Evolutionary conservation across 2,329 filamentous ascomycete species (phyloP), one percentile per base, ranked within the genome.

Genomic region (Calonectria pseudoturangicola): DNA sequence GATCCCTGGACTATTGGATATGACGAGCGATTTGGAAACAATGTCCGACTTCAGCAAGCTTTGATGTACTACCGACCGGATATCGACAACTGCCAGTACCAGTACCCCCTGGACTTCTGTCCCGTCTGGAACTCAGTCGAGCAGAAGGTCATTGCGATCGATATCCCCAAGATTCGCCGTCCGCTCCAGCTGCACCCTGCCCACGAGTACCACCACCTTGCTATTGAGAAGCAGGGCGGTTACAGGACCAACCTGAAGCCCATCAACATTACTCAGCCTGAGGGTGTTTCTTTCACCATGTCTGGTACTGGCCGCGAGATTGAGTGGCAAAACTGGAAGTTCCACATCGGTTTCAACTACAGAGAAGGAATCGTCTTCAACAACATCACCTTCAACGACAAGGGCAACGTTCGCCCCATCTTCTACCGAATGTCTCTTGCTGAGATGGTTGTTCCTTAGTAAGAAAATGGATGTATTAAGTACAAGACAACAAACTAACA

Each of bases 1-100:
- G 96, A 98, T 82, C 95, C 95, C 13, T 98, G 96, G 96, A 98
- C 96, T 0, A 98, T 98, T 83, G 96, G 96, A 62, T 98, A 95
- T 82, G 96, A 98, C 79, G 94, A 97, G 86, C 93, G 96, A 54
- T 97, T 95, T 79, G 96, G 95, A 74, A 96, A 86, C 82, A 88
- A 88, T 51, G 88, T 95, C 51, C 92, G 96, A 68, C 90, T 98
- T 4, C 96, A 98, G 85, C 96, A 98, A 85, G 96, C 95, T 2
- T 87, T 98, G 68, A 98, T 98, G 95, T 98, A 98, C 88, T 98
- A 97, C 84, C 92, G 96, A 18, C 95, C 95, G 4, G 89, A 96
- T 78, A 81, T 93, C 21, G 95, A 98, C 80, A 94, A 96, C 85
- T 95, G 91, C 83, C 96, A 98, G 85, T 98, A 98, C 84, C 93